Base-by-base conservation (phyloP, 352 stramenopile genomes). In the Phytophthora hybrid region DNA sequence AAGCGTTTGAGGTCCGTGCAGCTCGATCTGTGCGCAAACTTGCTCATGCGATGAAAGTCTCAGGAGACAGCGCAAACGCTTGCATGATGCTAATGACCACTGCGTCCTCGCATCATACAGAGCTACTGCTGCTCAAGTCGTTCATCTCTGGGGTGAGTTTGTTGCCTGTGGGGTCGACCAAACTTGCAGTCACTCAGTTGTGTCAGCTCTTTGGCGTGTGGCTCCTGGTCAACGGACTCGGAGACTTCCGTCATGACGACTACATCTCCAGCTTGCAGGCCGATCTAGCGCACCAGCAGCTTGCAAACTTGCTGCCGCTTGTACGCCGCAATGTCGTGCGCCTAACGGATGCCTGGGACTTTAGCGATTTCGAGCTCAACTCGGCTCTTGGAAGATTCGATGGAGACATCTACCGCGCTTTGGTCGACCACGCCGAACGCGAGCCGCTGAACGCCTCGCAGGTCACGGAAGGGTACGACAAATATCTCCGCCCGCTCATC, bases 281-380 rank as follows among this genome's bases (percentile, higher is more conserved):
- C 0, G 78, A 81, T 9, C 57, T 77, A 31, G 76, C 70, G 11
- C 78, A 70, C 49, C 47, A 78, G 31, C 76, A 79, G 63, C 37
- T 84, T 14, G 19, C 71, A 10, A 61, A 49, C 23, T 57, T 88
- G 58, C 59, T 88, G 23, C 77, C 81, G 3, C 39, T 65, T 1
- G 63, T 88, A 18, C 78, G 81, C 51, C 76, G 66, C 54, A 85
- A 88, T 57, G 78, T 69, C 11, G 73, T 85, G 26, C 66, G 79
- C n/a, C 54, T 88, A 23, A 85, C 78, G 44, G 73, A 79, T 52
- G 63, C 62, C 7, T 79, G 63, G 66, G 58, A 76, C 66, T 89
- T 88, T 26, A 87, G 39, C 18, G 84, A 91, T 66, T 89, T 88
- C 52, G 79, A 88, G 60, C 65, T 92, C 31, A 87, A 86, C 74